Conservation (phyloP, 306 rosid species). For the Dalbergia oliveri region DNA sequence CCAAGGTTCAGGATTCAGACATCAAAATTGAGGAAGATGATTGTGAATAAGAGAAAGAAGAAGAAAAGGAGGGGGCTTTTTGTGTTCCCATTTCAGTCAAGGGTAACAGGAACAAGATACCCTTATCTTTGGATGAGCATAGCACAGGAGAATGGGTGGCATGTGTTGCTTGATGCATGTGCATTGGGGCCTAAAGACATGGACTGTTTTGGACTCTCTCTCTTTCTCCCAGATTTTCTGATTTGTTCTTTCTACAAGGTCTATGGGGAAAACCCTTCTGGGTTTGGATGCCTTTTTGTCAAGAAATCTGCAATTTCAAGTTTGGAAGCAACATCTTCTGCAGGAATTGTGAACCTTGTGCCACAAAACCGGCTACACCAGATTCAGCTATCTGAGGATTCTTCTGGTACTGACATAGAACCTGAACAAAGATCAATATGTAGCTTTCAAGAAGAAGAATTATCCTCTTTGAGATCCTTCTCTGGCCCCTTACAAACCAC, state of each 20-base stretch:
- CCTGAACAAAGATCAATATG: slow-evolving; percentile 48
- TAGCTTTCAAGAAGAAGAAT: slow-evolving; percentile 40
- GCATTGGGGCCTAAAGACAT: slow-evolving; percentile 90
- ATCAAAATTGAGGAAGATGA: slow-evolving; percentile 70
- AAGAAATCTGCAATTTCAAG: slow-evolving; percentile 70
- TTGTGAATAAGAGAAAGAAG: slow-evolving; percentile 66
- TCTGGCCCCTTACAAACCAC: slow-evolving; percentile 63
- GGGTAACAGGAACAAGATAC: slow-evolving; percentile 88
- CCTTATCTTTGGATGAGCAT: slow-evolving; percentile 90
- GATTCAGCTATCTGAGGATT: slow-evolving; percentile 54
- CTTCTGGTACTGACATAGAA: slow-evolving; percentile 63
- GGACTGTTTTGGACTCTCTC: slow-evolving; percentile 89
- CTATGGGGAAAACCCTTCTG: slow-evolving; percentile 93
- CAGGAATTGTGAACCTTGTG: slow-evolving; percentile 83
- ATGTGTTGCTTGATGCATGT: slow-evolving; percentile 88
- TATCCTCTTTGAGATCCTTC: slow-evolving; percentile 58
- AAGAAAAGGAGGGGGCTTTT: slow-evolving; percentile 77
- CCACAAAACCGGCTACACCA: slow-evolving; percentile 53
- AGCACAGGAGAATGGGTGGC: slow-evolving; percentile 94
- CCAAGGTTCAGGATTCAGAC: slow-evolving; percentile 84
- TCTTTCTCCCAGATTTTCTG: slow-evolving; percentile 83
- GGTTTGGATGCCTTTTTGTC: slow-evolving; percentile 89
- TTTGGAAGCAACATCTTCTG: slow-evolving; percentile 61
- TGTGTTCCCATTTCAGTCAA: slow-evolving; percentile 87
- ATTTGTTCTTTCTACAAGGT: slow-evolving; percentile 88